These are phyloP conservation scores for Phytopythium cucurbitacearum DNA, from an alignment of 352 stramenopile genomes.

Conservation along the genomic window DNA sequence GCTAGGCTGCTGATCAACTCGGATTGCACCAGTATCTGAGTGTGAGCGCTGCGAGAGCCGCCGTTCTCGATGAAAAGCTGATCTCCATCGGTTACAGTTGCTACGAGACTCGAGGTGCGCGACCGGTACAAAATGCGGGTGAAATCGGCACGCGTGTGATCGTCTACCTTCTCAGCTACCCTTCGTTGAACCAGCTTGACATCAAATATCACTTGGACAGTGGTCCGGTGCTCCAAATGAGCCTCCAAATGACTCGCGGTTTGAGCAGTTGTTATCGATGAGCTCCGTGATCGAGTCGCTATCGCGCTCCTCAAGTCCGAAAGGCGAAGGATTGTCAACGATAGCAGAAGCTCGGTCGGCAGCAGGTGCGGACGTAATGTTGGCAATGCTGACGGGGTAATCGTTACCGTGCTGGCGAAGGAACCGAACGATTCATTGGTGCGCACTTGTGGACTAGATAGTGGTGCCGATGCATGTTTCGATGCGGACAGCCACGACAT, in stretches of 20 bases:
- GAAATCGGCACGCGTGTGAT: neutral
- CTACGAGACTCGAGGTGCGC: neutral
- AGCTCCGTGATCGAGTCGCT: neutral
- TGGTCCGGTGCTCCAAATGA: neutral
- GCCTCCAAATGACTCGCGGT: neutral
- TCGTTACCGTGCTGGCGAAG: too few species aligned
- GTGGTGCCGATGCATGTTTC: neutral
- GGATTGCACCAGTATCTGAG: constrained; percentile 10
- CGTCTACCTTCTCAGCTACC: neutral
- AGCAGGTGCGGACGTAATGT: neutral
- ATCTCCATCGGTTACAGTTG: neutral
- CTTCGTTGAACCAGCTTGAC: neutral
- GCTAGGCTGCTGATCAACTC: constrained; percentile 13
- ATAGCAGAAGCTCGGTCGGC: neutral
- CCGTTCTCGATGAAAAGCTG: neutral
- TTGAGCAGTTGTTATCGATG: neutral
- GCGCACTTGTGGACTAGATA: neutral
- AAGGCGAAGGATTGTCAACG: neutral
- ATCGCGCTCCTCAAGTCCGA: neutral
- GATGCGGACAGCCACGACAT: neutral
- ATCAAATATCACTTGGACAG: neutral
- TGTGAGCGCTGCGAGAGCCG: neutral
- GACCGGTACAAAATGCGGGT: constrained; percentile 5
- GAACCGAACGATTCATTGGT: neutral
- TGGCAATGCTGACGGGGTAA: neutral